Evolutionary conservation across 2,329 filamentous ascomycete species (phyloP).

Genomic region (Penicillium sp.): DNA sequence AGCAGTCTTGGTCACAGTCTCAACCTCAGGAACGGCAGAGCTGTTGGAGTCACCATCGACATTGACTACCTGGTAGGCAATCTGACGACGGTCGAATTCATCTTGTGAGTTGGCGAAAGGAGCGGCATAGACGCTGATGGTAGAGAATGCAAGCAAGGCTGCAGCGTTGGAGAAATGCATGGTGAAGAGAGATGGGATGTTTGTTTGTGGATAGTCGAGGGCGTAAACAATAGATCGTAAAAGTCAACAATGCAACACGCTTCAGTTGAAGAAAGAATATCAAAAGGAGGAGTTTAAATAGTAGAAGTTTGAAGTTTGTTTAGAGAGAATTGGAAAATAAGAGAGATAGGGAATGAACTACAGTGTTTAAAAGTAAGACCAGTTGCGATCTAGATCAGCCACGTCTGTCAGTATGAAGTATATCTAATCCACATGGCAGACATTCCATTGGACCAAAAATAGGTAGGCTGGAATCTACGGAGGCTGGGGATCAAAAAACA

Average conservation of each 20-base stretch:
- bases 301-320: not conserved
- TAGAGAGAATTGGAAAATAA: not conserved
- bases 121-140: conserved; percentile 28
- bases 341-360: not conserved
- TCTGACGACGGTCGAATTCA: conserved; percentile 26
- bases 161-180: conserved; percentile 32
- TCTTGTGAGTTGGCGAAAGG: conserved; percentile 26
- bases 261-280: not conserved
- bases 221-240: not conserved
- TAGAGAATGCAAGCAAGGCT: conserved; percentile 28
- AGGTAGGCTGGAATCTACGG: conserved; percentile 24
- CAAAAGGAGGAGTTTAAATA: not conserved
- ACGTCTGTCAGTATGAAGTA: conserved; percentile 10
- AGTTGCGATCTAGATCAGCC: conserved; percentile 2
- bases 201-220: not conserved
- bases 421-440: conserved; percentile 7
- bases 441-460: conserved; percentile 18
- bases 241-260: not conserved
- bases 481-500: conserved; percentile 19
- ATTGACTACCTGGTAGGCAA: conserved; percentile 33
- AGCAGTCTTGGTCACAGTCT: conserved; percentile 21
- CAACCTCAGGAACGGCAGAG: conserved; percentile 16
- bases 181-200: conserved; percentile 4
- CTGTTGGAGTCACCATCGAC: conserved; percentile 26
- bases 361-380: conserved; percentile 12